Evolutionary conservation across 1,139 yeast species (phyloP).

Genomic region (Meyerozyma guilliermondii): DNA sequence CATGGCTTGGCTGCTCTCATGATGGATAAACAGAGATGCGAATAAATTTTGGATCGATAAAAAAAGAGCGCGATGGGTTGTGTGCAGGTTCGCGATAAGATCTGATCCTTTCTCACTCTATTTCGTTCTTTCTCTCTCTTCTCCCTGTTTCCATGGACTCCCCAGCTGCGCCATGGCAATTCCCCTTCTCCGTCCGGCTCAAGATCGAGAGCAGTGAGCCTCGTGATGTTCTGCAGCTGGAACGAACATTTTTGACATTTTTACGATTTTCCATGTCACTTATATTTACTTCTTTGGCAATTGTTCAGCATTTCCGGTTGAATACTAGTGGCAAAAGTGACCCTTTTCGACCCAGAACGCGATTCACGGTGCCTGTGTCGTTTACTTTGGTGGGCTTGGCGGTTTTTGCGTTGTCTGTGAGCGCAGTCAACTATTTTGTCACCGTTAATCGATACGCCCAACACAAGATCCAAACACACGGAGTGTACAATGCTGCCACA

Average conservation of each 20-base stretch:
- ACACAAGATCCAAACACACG: constrained; percentile 37
- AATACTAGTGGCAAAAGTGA: constrained; percentile 21
- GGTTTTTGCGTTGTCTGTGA: constrained; percentile 33
- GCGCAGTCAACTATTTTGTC: constrained; percentile 41
- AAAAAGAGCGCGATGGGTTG: not conserved
- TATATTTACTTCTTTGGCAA: constrained; percentile 47
- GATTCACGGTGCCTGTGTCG: constrained; percentile 30
- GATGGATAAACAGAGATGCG: constrained; percentile 1
- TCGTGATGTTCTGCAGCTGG: constrained; percentile 57
- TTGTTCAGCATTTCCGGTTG: constrained; percentile 46
- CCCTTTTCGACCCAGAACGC: constrained; percentile 5
- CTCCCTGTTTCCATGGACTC: too few species aligned
- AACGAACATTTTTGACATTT: constrained; percentile 52
- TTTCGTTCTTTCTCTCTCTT: too few species aligned
- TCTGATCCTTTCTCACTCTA: too few species aligned
- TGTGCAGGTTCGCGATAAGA: not conserved
- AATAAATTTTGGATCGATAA: not conserved
- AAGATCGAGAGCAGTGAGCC: constrained; percentile 51
- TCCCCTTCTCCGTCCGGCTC: constrained; percentile 26
- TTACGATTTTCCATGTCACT: constrained; percentile 47
- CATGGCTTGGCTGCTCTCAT: constrained; percentile 20
- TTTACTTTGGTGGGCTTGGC: constrained; percentile 36
- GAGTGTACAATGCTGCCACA: constrained; percentile 33
- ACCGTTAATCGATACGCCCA: constrained; percentile 43
- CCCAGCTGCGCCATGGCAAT: constrained; percentile 3